A percentile compares a stretch with the other conserved stretches of the same genome.
Conservation (phyloP, 441 rosid genomes). For the Erysimum cheiri region DNA sequence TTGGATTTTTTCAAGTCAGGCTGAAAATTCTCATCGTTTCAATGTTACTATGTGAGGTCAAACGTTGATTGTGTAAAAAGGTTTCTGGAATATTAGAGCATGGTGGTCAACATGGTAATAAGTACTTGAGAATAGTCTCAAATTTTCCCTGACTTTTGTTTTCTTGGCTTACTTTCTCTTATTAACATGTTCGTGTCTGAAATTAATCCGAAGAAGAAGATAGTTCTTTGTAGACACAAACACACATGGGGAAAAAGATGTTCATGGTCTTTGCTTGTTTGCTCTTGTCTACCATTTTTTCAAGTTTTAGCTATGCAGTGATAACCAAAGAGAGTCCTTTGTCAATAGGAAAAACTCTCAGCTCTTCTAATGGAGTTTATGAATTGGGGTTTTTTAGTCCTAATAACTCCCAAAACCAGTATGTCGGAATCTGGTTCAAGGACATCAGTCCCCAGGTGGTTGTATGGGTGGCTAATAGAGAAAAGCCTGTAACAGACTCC, state of each 20-base stretch:
- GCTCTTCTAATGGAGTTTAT: slow-evolving; percentile 40
- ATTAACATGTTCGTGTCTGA: not conserved
- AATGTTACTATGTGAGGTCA: not conserved
- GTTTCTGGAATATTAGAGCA: not conserved
- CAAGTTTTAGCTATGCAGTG: not conserved
- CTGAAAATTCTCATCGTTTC: not conserved
- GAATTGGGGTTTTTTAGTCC: slow-evolving; percentile 49
- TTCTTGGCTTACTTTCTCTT: not conserved
- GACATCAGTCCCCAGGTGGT: not conserved
- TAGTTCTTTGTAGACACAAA: not conserved
- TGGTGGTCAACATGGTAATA: not conserved
- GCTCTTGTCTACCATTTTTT: not conserved
- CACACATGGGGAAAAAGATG: not conserved
- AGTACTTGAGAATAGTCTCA: not conserved
- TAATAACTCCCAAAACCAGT: slow-evolving; percentile 22
- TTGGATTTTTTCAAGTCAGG: not conserved
- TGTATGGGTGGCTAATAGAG: slow-evolving; percentile 20
- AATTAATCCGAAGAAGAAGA: not conserved
- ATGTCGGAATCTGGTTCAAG: slow-evolving; percentile 44
- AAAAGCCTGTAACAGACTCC: not conserved
- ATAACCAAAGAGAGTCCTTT: slow-evolving; percentile 6
- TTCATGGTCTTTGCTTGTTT: slow-evolving; percentile 3
- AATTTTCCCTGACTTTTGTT: too few relatives aligned
- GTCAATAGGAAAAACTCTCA: slow-evolving; percentile 36
- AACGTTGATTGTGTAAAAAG: slow-evolving; percentile 8